Conservation (phyloP, 345 rosid species). For the Barbarea vulgaris region DNA sequence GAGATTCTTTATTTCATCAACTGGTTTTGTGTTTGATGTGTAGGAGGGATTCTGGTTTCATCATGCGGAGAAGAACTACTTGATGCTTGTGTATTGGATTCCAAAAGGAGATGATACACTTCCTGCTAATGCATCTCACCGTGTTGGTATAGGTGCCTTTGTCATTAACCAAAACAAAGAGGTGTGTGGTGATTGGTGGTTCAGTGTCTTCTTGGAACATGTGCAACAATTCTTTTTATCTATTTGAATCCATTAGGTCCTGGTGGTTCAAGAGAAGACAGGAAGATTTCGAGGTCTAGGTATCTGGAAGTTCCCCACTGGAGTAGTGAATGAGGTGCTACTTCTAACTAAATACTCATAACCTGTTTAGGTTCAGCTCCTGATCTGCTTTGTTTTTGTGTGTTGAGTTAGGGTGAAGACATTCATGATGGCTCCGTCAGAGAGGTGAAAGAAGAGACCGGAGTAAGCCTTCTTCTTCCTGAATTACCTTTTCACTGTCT, state of each 20-base stretch:
- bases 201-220: neutral
- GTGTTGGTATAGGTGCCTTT: constrained; percentile 77
- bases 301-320: constrained; percentile 88
- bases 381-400: neutral
- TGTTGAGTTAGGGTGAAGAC: constrained; percentile 73
- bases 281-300: constrained; percentile 63
- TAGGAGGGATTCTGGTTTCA: constrained; percentile 95
- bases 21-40: constrained; percentile 23
- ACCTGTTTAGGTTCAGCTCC: constrained; percentile 10
- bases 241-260: constrained; percentile 46
- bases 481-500: neutral
- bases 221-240: constrained; percentile 19
- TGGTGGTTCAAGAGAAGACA: constrained; percentile 79
- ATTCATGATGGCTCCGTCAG: constrained; percentile 71
- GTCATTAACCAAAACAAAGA: constrained; percentile 75
- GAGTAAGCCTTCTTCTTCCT: constrained; percentile 50
- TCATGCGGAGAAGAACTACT: constrained; percentile 80
- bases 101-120: constrained; percentile 60
- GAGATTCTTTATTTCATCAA: neutral
- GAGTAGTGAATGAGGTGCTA: constrained; percentile 73
- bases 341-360: neutral
- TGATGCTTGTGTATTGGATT: constrained; percentile 91
- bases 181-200: constrained; percentile 43
- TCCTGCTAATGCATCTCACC: constrained; percentile 88
- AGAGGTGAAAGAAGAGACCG: constrained; percentile 96